Base-by-base conservation (phyloP, 805 yeast genomes). In the Metschnikowia borealis region DNA sequence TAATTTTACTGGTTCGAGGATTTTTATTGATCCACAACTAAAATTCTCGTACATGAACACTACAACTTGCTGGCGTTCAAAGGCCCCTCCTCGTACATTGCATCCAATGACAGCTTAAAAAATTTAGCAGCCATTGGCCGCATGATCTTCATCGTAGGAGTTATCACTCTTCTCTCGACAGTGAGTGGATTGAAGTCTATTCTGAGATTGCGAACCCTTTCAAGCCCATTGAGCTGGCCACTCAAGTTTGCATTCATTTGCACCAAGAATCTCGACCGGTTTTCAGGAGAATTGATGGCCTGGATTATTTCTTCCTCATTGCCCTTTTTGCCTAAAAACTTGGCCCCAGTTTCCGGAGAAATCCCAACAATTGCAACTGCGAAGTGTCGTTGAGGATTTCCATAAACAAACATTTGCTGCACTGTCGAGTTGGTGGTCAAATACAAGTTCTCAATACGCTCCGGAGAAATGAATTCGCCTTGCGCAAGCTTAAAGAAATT, bases 401-500 rank as follows among this genome's bases (percentile, higher is more conserved):
- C 57, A 43, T 54, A 51, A 17, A 52, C 55, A 38, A 44, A 54
- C 2, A 43, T 23, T 41, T 54, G 57, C 36, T 50, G 45, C 20
- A 54, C 40, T 10, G 26, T 15, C 15, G 50, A 39, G 29, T 45
- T 40, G n/a, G 32, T 38, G 10, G 52, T 42, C 37, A 81, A 61
- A 62, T 85, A 84, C 14, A 70, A 66, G 59, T 82, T 84, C 62
- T 85, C 91, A 56, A 85, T 80, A 64, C 79, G 83, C 60, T 85
- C 92, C 18, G 89, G 87, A 1, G 89, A 85, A 47, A 85, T 78
- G 64, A 84, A 85, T 65, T 71, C 77, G 46, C 77, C 77, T 56
- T 71, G 75, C 3, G 75, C 64, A 51, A 71, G 67, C 54, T 85
- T 85, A 73, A 85, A 85, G 68, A 85, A 85, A 67, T 85, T 86